These are phyloP conservation scores for Aspergillus baeticus DNA, from an alignment of 495 filamentous ascomycete species.

Conservation along the genomic window DNA sequence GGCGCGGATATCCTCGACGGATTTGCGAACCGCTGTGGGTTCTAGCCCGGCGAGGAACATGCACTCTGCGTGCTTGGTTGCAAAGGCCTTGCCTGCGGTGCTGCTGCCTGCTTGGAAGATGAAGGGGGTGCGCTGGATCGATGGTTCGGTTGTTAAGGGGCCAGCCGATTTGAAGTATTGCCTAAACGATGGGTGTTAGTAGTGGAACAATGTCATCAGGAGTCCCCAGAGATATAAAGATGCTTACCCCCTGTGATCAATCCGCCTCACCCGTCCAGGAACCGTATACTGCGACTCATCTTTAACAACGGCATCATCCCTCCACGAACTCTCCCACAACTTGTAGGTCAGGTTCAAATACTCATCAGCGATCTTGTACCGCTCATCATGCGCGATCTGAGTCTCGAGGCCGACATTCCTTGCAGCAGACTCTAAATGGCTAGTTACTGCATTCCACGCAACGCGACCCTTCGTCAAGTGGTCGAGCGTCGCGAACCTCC, in stretches of 20 bases:
- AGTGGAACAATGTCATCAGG: no score
- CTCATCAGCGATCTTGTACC: slow-evolving; percentile 66
- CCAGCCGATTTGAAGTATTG: slow-evolving; percentile 65
- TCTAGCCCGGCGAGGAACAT: slow-evolving; percentile 50
- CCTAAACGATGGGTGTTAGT: slow-evolving; percentile 30
- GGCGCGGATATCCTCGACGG: slow-evolving; percentile 46
- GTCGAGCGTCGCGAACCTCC: slow-evolving; percentile 64
- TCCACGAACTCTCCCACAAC: slow-evolving; percentile 65
- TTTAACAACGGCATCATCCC: slow-evolving; percentile 57
- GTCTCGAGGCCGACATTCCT: slow-evolving; percentile 57
- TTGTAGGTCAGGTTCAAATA: slow-evolving; percentile 69
- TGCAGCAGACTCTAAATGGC: slow-evolving; percentile 65
- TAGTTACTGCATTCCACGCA: slow-evolving; percentile 69
- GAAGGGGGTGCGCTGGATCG: slow-evolving; percentile 64
- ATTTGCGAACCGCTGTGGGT: slow-evolving; percentile 43
- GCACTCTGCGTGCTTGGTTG: slow-evolving; percentile 56
- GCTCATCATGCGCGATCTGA: slow-evolving; percentile 63
- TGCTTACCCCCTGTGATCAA: slow-evolving; percentile 48
- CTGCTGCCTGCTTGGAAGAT: slow-evolving; percentile 65
- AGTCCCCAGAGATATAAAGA: no score
- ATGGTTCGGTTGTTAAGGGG: slow-evolving; percentile 63
- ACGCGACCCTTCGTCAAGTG: slow-evolving; percentile 64
- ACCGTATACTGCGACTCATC: slow-evolving; percentile 50
- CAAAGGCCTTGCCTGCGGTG: slow-evolving; percentile 61
- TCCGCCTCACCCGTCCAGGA: slow-evolving; percentile 55